Evolutionary conservation across 2,329 filamentous ascomycete species (phyloP).

Genomic region (Aspergillus candidus): DNA sequence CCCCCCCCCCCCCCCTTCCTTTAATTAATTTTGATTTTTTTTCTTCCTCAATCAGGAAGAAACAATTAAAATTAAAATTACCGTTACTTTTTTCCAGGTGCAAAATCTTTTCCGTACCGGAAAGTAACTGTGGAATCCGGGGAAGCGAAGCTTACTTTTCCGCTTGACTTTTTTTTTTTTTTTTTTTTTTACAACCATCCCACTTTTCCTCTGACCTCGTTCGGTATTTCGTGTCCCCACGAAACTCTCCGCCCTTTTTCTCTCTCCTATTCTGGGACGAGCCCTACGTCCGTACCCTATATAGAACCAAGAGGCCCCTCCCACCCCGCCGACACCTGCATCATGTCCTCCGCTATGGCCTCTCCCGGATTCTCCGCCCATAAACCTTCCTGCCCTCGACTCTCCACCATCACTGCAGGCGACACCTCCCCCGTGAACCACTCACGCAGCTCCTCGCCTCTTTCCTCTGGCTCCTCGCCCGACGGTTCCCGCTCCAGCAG

Average conservation of each 20-base stretch:
- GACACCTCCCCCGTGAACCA: slow-evolving; percentile 14
- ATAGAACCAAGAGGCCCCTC: slow-evolving; percentile 15
- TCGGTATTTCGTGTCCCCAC: background rate
- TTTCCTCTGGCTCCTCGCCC: slow-evolving; percentile 27
- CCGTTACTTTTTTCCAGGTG: slow-evolving; percentile 1
- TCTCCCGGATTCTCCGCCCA: slow-evolving; percentile 16
- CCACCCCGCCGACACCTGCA: slow-evolving; percentile 16
- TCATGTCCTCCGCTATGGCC: slow-evolving; percentile 26
- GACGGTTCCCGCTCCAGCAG: slow-evolving; percentile 36
- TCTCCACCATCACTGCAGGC: slow-evolving; percentile 17
- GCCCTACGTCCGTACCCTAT: slow-evolving; percentile 3
- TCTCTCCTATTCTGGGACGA: slow-evolving; percentile 9
- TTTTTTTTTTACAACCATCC: slow-evolving; percentile 1
- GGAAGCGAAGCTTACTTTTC: slow-evolving; percentile 17
- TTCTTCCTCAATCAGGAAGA: background rate
- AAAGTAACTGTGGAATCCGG: slow-evolving; percentile 24
- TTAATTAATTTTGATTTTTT: background rate
- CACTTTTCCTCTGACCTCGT: slow-evolving; percentile 6
- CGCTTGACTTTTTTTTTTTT: slow-evolving; percentile 10
- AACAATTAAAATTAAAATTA: background rate
- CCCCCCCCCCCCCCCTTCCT: too few relatives aligned
- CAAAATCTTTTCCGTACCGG: slow-evolving; percentile 7
- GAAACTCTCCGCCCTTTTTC: slow-evolving; percentile 7
- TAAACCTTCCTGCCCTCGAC: slow-evolving; percentile 21
- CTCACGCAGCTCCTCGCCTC: slow-evolving; percentile 29